Conservation (phyloP, 2,329 filamentous ascomycete genomes). For the Pseudocercospora fijiensis region DNA sequence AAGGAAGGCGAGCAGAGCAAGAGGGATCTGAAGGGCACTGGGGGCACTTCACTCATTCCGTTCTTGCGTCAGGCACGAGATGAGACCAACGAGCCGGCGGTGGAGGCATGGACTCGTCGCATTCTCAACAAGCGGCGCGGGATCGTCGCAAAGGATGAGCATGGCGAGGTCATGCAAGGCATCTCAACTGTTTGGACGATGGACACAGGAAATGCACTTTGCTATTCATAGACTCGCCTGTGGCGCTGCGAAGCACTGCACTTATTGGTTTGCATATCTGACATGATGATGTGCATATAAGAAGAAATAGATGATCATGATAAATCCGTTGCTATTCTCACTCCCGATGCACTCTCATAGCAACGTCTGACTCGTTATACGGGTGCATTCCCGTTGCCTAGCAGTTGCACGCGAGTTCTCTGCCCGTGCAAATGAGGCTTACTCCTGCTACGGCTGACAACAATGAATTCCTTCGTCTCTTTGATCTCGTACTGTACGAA, state of each 20-base stretch:
- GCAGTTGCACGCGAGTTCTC: too few relatives aligned
- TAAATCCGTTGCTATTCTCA: background rate
- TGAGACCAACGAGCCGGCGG: conserved; percentile 89
- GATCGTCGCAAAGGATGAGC: conserved; percentile 8
- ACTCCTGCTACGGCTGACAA: background rate
- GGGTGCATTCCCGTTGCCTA: background rate
- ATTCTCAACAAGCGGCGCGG: conserved; percentile 54
- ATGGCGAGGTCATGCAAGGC: conserved; percentile 52
- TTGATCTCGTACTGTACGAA: background rate
- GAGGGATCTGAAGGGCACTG: conserved; percentile 78
- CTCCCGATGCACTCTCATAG: background rate
- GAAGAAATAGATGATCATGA: background rate
- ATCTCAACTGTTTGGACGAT: conserved; percentile 86
- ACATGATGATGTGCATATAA: background rate
- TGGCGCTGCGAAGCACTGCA: conserved; percentile 18
- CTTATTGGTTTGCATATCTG: background rate
- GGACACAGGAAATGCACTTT: conserved; percentile 63
- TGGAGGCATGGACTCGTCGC: conserved; percentile 64
- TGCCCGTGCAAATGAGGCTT: background rate
- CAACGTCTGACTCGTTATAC: background rate
- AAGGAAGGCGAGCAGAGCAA: conserved; percentile 43
- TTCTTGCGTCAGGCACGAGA: conserved; percentile 96
- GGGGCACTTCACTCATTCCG: conserved; percentile 88
- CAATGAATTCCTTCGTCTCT: background rate
- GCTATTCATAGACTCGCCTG: conserved; percentile 42